phyloP scores from a whole-genome alignment of 192 early-diverging fungal genomes.

The Rhizoclosmatium globosum region DNA sequence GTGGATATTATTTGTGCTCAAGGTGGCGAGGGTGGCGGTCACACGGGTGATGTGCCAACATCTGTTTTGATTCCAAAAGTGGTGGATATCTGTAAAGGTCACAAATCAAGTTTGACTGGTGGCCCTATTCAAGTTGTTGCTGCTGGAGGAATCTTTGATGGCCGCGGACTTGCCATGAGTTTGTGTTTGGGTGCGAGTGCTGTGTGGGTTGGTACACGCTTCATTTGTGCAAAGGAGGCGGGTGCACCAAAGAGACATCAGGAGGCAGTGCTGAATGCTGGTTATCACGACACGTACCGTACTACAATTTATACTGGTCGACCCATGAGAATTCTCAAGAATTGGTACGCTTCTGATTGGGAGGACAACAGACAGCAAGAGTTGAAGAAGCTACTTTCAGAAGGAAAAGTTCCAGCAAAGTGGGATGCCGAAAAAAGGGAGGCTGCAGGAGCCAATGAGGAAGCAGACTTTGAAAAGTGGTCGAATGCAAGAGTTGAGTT shows the following conservation, averaged over 20 bases:
- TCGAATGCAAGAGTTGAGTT: too few species aligned
- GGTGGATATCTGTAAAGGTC: conserved; percentile 53
- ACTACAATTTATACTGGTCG: conserved; percentile 54
- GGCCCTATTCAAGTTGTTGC: conserved; percentile 52
- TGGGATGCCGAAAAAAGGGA: conserved; percentile 35
- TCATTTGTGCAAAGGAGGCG: conserved; percentile 55
- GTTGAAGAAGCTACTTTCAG: conserved; percentile 37
- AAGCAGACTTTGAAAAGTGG: too few species aligned
- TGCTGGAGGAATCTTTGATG: conserved; percentile 58
- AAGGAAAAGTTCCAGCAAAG: conserved; percentile 46
- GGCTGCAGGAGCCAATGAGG: background rate
- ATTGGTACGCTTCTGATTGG: conserved; percentile 42
- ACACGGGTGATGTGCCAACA: conserved; percentile 52
- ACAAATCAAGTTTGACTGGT: conserved; percentile 47
- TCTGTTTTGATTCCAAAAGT: conserved; percentile 54
- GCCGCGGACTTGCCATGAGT: conserved; percentile 53
- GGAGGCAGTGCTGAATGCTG: conserved; percentile 48
- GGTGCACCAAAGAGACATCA: conserved; percentile 54
- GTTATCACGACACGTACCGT: conserved; percentile 53
- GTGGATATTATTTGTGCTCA: conserved; percentile 58
- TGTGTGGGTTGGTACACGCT: conserved; percentile 60
- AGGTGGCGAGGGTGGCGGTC: conserved; percentile 58
- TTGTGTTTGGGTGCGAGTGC: conserved; percentile 52
- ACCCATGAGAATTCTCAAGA: conserved; percentile 51
- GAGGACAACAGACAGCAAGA: conserved; percentile 47